Base-by-base conservation (phyloP, 345 rosid species). In the Mallotus nudiflorus region DNA sequence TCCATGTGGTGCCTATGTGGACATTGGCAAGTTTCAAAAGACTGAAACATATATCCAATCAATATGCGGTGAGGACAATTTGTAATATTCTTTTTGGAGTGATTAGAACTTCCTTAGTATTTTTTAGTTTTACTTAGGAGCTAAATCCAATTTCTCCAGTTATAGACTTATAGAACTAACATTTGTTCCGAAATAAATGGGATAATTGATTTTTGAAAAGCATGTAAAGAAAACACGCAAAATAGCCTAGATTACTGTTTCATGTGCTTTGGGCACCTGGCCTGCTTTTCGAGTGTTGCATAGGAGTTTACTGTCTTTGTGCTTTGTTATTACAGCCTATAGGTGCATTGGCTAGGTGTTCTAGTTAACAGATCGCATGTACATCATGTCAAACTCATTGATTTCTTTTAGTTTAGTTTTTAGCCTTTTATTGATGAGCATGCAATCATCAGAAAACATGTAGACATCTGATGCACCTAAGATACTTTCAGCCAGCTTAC, bases 1-100 rank as follows among this genome's bases (percentile, higher is more conserved):
- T 95, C 35, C 99, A 92, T 71, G 88, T 95, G 66, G 93, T 95
- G 42, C 97, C 99, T 10, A 82, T 95, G 90, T 94, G 99, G 99
- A 90, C 89, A 0, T 93, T 94, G 51, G 97, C 99, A 19, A 95
- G 95, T 86, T 88, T 94, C 85, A 90, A 94, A 82, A 84, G 97
- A 76, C 74, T 94, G 73, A 92, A 92, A 77, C 90, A 90, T 73
- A 65, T 87, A 65, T 74, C 91, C 51, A 91, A 82, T 78, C 92
- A 87, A 70, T 91, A 91, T 84, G 79, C 70, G 84, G 97, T 94
- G 75, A 88, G 89, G 54, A 27, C 45, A 44, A 28, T 9, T 37
- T 66, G 62, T 33, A 59, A 39, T 22, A 13, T 20, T 48, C 59
- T 46, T 40, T 53, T 40, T 53, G 35, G 64, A 59, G 20, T 40